Conservation (phyloP, 108 stramenopile species). For the Ochromonas danica region DNA sequence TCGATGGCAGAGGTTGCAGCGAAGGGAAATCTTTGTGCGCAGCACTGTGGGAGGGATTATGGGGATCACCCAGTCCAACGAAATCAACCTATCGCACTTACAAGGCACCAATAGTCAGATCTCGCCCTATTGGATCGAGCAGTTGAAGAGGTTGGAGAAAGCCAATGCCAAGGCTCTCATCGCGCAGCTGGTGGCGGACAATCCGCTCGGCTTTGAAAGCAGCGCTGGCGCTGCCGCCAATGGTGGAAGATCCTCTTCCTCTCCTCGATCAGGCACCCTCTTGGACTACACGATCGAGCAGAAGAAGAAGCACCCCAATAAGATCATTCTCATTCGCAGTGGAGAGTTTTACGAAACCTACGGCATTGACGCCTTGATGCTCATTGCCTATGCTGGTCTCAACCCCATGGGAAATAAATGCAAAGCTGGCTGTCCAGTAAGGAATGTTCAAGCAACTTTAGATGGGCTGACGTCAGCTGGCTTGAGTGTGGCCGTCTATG, state of each 20-base stretch:
- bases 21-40: too few relatives aligned
- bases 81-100: too few relatives aligned
- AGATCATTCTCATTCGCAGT: constrained; percentile 71
- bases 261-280: constrained; percentile 28
- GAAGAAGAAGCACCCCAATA: constrained; percentile 51
- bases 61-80: too few relatives aligned
- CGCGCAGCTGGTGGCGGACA: background rate
- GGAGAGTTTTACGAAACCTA: constrained; percentile 96
- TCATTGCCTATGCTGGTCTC: constrained; percentile 86
- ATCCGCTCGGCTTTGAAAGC: background rate
- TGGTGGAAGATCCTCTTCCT: background rate
- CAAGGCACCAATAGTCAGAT: too few relatives aligned
- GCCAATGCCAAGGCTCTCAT: constrained; percentile 17
- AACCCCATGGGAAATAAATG: constrained; percentile 90
- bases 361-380: constrained; percentile 86
- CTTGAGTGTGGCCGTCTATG: constrained; percentile 84
- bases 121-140: constrained; percentile 22
- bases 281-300: constrained; percentile 41
- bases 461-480: constrained; percentile 75
- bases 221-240: background rate
- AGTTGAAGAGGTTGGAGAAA: background rate
- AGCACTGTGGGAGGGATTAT: too few relatives aligned
- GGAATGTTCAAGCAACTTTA: constrained; percentile 81
- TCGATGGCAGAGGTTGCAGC: too few relatives aligned
- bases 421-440: constrained; percentile 83